These are phyloP conservation scores for Taphrina confusa DNA, from an alignment of 1,139 yeast genomes.

Conservation along the genomic window DNA sequence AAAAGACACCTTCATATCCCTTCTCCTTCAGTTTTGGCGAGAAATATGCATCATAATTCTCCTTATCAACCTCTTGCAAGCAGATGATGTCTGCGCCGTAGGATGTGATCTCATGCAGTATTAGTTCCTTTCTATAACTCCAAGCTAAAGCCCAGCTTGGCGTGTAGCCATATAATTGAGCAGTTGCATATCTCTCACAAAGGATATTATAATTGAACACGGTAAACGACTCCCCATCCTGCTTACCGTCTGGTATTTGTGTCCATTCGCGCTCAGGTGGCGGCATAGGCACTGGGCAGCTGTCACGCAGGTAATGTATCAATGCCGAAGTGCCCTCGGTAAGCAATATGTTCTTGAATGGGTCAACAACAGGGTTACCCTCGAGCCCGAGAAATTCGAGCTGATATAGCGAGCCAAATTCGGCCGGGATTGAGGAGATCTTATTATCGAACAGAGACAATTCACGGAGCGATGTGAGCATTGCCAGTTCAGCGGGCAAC, in stretches of 20 bases:
- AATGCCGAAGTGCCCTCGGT: constrained; percentile 85
- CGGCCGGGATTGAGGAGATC: constrained; percentile 71
- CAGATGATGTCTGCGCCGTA: constrained; percentile 77
- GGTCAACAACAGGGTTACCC: constrained; percentile 81
- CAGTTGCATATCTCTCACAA: constrained; percentile 94
- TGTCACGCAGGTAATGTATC: constrained; percentile 76
- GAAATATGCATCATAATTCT: constrained; percentile 85
- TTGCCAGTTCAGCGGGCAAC: constrained; percentile 80
- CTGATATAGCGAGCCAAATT: constrained; percentile 83
- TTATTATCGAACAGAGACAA: constrained; percentile 86
- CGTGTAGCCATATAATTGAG: constrained; percentile 87
- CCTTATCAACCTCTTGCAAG: constrained; percentile 92
- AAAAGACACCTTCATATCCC: constrained; percentile 81
- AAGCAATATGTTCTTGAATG: constrained; percentile 65
- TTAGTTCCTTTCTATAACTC: constrained; percentile 81
- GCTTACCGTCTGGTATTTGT: constrained; percentile 42
- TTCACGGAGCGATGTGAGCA: constrained; percentile 75
- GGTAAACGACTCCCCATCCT: constrained; percentile 57
- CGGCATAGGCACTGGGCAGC: constrained; percentile 64
- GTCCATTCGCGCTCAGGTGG: constrained; percentile 79
- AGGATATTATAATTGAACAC: constrained; percentile 84
- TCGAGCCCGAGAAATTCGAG: constrained; percentile 86
- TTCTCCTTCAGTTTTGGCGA: constrained; percentile 65
- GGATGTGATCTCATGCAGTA: constrained; percentile 69
- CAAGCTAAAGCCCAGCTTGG: constrained; percentile 97